A percentile compares a stretch with the other conserved stretches of the same genome.
Evolutionary conservation across 345 rosid genomes (phyloP).

Genomic region (Acer yangbiense): DNA sequence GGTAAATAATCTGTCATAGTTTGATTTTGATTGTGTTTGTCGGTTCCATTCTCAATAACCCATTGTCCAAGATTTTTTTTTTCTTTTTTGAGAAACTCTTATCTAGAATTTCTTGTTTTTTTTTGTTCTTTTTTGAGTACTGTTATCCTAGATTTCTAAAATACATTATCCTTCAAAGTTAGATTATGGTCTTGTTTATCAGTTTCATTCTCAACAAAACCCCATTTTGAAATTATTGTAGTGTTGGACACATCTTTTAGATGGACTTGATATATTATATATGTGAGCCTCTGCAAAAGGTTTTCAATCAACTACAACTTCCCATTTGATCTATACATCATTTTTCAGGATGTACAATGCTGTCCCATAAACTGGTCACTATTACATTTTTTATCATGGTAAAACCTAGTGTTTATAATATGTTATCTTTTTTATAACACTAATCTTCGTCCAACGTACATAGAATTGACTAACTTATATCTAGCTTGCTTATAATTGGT

Average conservation of each 20-base stretch:
- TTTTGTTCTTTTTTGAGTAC: background rate
- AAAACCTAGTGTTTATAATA: background rate
- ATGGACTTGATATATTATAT: background rate
- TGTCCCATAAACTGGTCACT: background rate
- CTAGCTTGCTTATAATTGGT: background rate
- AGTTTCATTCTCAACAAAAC: background rate
- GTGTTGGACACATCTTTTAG: background rate
- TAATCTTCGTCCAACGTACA: background rate
- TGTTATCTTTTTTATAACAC: background rate
- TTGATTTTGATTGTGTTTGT: too few relatives aligned
- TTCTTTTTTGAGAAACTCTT: too few relatives aligned
- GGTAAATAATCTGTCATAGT: too few relatives aligned
- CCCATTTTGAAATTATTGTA: background rate
- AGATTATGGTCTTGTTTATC: background rate
- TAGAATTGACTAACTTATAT: background rate
- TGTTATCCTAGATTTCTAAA: background rate
- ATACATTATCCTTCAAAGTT: background rate
- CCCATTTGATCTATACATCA: background rate
- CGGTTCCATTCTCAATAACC: too few relatives aligned
- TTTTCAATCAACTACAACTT: background rate
- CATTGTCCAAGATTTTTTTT: too few relatives aligned
- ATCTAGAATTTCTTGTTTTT: background rate
- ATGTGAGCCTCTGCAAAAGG: too few relatives aligned
- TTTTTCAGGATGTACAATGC: background rate
- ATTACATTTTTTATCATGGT: background rate